These are phyloP conservation scores for Syzygium aqueum DNA, from an alignment of 345 rosid species.

Conservation along the genomic window DNA sequence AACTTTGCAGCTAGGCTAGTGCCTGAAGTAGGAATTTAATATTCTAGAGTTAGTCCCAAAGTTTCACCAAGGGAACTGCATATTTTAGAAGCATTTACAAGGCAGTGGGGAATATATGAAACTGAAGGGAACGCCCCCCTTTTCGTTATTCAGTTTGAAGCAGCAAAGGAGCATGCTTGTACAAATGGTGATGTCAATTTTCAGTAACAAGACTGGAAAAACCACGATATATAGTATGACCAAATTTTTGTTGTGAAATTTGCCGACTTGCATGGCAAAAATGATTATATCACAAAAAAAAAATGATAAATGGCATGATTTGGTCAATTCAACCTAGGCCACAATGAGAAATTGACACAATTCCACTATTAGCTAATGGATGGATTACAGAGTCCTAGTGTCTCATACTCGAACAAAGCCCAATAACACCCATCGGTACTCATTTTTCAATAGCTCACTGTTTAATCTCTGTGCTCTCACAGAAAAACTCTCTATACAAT, in stretches of 20 bases:
- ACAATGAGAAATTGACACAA: neutral
- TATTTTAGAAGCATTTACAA: neutral
- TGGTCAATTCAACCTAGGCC: neutral
- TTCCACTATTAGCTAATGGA: neutral
- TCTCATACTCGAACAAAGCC: neutral
- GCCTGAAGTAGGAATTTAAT: constrained; percentile 23
- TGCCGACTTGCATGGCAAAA: neutral
- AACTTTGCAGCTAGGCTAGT: constrained; percentile 83
- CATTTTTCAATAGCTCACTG: neutral
- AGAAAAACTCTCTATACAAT: neutral
- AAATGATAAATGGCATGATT: neutral
- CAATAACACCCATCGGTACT: neutral
- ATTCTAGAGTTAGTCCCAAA: neutral
- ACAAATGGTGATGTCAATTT: neutral
- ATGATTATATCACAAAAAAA: neutral
- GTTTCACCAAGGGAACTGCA: neutral
- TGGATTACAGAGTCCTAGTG: neutral
- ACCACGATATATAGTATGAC: neutral
- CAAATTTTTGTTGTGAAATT: neutral
- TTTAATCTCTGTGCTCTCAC: neutral
- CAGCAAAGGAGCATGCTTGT: neutral
- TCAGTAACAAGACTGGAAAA: neutral
- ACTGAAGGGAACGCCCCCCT: neutral
- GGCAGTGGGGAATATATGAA: neutral
- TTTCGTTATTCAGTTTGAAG: neutral